A percentile compares a stretch with the other conserved stretches of the same genome.
These are phyloP conservation scores for Hymenoscyphus albidus DNA, from an alignment of 2,329 filamentous ascomycete genomes.

Conservation along the genomic window DNA sequence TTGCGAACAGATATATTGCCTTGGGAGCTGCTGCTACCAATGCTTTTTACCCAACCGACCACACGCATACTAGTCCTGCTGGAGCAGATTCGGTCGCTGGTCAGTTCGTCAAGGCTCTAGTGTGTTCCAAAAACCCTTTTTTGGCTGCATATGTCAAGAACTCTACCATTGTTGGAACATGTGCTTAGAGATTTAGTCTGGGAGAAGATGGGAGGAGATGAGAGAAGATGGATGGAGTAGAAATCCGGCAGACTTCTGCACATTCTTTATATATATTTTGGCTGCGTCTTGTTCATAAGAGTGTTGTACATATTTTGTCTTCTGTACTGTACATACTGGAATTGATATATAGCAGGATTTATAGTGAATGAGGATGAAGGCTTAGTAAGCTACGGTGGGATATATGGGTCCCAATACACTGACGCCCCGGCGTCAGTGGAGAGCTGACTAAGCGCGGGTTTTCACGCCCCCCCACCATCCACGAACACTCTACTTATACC, in stretches of 20 bases:
- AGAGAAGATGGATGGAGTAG: background rate
- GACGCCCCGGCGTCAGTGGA: too few species aligned
- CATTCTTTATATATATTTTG: background rate
- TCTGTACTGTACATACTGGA: background rate
- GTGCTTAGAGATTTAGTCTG: conserved; percentile 10
- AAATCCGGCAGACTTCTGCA: background rate
- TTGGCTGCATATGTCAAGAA: conserved; percentile 30
- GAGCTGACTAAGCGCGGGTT: too few species aligned
- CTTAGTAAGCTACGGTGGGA: too few species aligned
- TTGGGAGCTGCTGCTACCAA: conserved; percentile 47
- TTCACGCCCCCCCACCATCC: too few species aligned
- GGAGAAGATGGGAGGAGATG: background rate
- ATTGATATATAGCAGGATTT: too few species aligned
- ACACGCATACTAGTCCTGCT: conserved; percentile 55
- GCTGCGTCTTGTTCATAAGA: too few species aligned
- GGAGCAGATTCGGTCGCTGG: conserved; percentile 52
- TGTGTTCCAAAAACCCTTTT: conserved; percentile 25
- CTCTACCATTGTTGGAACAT: conserved; percentile 28
- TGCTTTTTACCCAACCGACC: conserved; percentile 51
- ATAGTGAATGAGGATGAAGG: too few species aligned
- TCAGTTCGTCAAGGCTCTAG: conserved; percentile 53
- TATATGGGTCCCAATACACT: too few species aligned
- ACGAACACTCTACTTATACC: too few species aligned
- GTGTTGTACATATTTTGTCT: background rate
- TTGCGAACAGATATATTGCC: conserved; percentile 46